Evolutionary conservation across 1,139 yeast genomes (phyloP).

Genomic region (Sugiyamaella xylanicola): DNA sequence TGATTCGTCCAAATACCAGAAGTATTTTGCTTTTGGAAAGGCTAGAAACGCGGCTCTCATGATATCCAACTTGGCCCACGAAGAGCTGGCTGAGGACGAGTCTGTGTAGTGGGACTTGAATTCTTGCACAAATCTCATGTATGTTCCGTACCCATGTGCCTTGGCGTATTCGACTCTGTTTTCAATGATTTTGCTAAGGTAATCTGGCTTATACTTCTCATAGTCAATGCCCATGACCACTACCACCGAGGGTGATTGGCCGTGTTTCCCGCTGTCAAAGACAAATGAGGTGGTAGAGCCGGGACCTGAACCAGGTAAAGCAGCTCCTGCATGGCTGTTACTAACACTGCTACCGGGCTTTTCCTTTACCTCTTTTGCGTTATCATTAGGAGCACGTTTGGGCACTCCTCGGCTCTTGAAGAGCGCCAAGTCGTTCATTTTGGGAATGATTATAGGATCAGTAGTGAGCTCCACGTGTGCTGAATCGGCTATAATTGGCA

Average conservation of each 20-base stretch:
- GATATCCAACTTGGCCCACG: slow-evolving; percentile 63
- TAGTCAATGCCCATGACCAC: slow-evolving; percentile 83
- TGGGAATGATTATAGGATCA: slow-evolving; percentile 23
- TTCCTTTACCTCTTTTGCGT: slow-evolving; percentile 18
- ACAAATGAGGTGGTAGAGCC: slow-evolving; percentile 17
- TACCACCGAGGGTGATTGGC: slow-evolving; percentile 46
- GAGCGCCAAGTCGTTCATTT: slow-evolving; percentile 17
- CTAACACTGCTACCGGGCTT: slow-evolving; percentile 17
- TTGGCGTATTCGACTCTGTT: slow-evolving; percentile 85
- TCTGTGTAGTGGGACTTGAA: slow-evolving; percentile 37
- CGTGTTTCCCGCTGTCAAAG: slow-evolving; percentile 20
- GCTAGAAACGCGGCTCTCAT: slow-evolving; percentile 84
- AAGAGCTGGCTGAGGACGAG: slow-evolving; percentile 26
- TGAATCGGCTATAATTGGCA: slow-evolving; percentile 21
- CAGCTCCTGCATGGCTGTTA: not conserved
- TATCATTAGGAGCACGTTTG: slow-evolving; percentile 23
- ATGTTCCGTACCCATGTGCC: slow-evolving; percentile 71
- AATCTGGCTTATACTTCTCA: slow-evolving; percentile 61
- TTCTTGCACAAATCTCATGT: slow-evolving; percentile 80
- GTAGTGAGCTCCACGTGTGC: slow-evolving; percentile 18
- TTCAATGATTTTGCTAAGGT: slow-evolving; percentile 67
- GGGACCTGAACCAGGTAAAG: slow-evolving; percentile 2
- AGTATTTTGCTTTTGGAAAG: slow-evolving; percentile 79
- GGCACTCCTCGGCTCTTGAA: slow-evolving; percentile 19
- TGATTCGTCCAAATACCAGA: slow-evolving; percentile 72